Percentiles rank a stretch among this genome's conserved stretches.
These are phyloP conservation scores for Omphalotus guepiniiformis DNA, from an alignment of 768 basidiomycete genomes.

Conservation along the genomic window DNA sequence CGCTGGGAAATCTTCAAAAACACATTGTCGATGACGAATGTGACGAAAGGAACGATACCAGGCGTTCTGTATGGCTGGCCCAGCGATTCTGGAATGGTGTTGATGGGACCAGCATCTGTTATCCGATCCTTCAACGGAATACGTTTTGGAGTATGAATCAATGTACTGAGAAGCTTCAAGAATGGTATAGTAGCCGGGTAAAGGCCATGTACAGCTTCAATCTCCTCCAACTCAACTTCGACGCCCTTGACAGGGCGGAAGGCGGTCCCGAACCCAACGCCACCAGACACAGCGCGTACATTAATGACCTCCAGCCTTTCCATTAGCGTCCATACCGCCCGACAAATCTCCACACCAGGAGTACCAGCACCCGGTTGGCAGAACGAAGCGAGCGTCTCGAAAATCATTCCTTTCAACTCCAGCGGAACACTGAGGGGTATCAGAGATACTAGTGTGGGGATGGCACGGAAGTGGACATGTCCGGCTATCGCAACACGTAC, in stretches of 20 bases:
- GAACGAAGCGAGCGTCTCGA: conserved; percentile 78
- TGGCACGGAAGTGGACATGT: conserved; percentile 75
- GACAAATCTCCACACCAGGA: conserved; percentile 75
- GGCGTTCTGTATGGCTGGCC: conserved; percentile 79
- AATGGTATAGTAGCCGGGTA: conserved; percentile 93
- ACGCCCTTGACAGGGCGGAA: conserved; percentile 69
- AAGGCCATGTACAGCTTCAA: conserved; percentile 70
- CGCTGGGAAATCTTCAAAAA: conserved; percentile 72
- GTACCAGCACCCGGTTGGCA: conserved; percentile 74
- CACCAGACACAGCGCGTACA: conserved; percentile 41
- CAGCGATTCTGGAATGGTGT: conserved; percentile 75
- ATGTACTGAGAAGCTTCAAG: conserved; percentile 72
- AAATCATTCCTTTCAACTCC: conserved; percentile 85
- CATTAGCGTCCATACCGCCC: conserved; percentile 79
- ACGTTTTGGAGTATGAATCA: conserved; percentile 81
- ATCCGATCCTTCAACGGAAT: conserved; percentile 57
- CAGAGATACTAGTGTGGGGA: conserved; percentile 74
- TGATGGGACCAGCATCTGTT: conserved; percentile 51
- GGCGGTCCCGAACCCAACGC: conserved; percentile 36
- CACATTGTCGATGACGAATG: conserved; percentile 89
- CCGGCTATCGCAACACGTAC: conserved; percentile 76
- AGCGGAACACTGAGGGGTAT: conserved; percentile 79
- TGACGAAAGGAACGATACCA: conserved; percentile 76
- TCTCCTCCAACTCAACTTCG: conserved; percentile 82
- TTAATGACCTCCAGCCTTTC: conserved; percentile 83